These are phyloP conservation scores for Oidiodendron maius DNA, from an alignment of 495 filamentous ascomycete species.

Conservation along the genomic window DNA sequence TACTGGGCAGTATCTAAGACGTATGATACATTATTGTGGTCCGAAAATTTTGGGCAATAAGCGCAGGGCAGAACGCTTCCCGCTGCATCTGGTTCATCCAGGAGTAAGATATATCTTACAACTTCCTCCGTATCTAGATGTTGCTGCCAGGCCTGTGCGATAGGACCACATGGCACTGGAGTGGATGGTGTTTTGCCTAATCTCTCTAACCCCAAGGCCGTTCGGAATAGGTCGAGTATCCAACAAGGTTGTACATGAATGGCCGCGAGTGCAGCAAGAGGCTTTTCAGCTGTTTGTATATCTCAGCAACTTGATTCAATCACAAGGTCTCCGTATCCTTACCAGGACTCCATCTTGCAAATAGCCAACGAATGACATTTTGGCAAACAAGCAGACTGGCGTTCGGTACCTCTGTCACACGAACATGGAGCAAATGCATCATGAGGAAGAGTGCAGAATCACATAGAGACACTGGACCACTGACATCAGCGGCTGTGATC, in stretches of 20 bases:
- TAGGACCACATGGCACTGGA: constrained; percentile 21
- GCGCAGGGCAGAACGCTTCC: constrained; percentile 4
- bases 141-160: constrained; percentile 34
- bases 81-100: constrained; percentile 14
- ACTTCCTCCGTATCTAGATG: constrained; percentile 19
- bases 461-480: constrained; percentile 71
- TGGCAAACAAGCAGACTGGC: constrained; percentile 57
- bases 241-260: constrained; percentile 23
- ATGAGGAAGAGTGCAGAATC: constrained; percentile 76
- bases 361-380: constrained; percentile 72
- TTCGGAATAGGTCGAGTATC: constrained; percentile 31
- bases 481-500: constrained; percentile 67
- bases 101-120: constrained; percentile 20
- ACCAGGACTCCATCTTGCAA: constrained; percentile 66
- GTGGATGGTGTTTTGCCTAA: neutral
- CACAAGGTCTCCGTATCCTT: neutral
- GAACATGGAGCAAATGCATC: constrained; percentile 54
- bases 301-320: constrained; percentile 5
- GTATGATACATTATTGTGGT: neutral
- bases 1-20: constrained; percentile 20
- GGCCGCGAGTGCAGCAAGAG: constrained; percentile 12
- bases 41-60: constrained; percentile 13
- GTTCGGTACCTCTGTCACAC: constrained; percentile 56
- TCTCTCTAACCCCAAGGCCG: constrained; percentile 13
- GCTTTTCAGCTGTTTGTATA: constrained; percentile 15